Conservation (phyloP, 768 basidiomycete species). For the Hemileccinum impolitum region DNA sequence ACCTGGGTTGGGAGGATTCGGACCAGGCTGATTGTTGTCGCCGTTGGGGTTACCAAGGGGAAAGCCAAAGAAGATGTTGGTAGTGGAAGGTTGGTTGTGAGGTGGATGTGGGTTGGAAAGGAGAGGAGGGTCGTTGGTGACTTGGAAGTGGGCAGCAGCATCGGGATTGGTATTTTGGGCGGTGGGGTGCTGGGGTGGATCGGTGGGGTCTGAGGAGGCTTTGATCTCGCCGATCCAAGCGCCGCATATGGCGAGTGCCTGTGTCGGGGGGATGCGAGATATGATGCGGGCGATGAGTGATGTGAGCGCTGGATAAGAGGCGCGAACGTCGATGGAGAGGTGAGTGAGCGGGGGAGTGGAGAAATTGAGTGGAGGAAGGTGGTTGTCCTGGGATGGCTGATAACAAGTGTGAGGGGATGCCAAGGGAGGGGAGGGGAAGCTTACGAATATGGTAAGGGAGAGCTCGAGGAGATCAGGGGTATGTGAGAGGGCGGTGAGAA, state of each 20-base stretch:
- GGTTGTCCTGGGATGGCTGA: conserved; percentile 13
- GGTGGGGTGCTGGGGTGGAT: background rate
- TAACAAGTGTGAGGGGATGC: background rate
- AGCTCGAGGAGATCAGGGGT: conserved; percentile 59
- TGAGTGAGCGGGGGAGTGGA: conserved; percentile 43
- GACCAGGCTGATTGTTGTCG: background rate
- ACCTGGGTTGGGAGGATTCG: too few species aligned
- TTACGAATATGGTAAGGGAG: conserved; percentile 57
- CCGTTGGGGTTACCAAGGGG: background rate
- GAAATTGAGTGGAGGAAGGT: conserved; percentile 8
- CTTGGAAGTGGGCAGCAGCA: background rate
- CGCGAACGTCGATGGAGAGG: conserved; percentile 51
- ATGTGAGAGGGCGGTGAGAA: conserved; percentile 42
- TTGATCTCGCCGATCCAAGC: conserved; percentile 36
- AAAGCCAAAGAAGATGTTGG: background rate
- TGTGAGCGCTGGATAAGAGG: conserved; percentile 20
- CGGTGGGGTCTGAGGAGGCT: conserved; percentile 14
- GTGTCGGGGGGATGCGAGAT: conserved; percentile 27
- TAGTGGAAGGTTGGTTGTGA: too few species aligned
- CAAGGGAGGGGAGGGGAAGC: conserved; percentile 15
- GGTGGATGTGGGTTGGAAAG: background rate
- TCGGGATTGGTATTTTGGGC: background rate
- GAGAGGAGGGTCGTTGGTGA: conserved; percentile 12
- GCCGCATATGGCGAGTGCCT: conserved; percentile 28
- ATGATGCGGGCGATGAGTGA: conserved; percentile 18